Conservation (phyloP, 1,139 yeast species). For the Saccharomyces pastorianus region DNA sequence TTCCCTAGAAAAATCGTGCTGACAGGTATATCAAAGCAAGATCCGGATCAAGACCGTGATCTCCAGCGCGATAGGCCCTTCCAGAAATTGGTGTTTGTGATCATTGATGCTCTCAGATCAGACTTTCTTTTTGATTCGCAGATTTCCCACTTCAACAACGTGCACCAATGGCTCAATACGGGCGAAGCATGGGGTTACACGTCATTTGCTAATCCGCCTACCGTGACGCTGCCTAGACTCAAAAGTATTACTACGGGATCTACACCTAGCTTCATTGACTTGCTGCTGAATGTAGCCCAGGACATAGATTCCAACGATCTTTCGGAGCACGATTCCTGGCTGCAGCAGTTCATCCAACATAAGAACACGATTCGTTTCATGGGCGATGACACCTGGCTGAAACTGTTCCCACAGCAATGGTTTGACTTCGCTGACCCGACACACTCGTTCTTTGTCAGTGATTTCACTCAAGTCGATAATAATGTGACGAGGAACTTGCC, state of each 20-base stretch:
- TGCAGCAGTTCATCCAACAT: constrained; percentile 48
- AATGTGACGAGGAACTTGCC: constrained; percentile 83
- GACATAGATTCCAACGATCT: constrained; percentile 75
- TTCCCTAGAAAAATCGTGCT: constrained; percentile 5
- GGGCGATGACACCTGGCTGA: constrained; percentile 98
- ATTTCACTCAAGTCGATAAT: constrained; percentile 84
- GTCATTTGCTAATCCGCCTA: constrained; percentile 82
- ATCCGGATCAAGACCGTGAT: not conserved
- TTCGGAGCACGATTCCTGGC: constrained; percentile 78
- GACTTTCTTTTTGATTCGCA: constrained; percentile 69
- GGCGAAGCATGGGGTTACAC: constrained; percentile 83
- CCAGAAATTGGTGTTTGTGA: constrained; percentile 65
- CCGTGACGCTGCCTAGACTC: constrained; percentile 70
- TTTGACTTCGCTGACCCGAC: constrained; percentile 77
- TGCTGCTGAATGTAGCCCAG: constrained; percentile 88
- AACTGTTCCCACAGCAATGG: constrained; percentile 56
- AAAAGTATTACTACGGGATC: constrained; percentile 80
- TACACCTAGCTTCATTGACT: constrained; percentile 73
- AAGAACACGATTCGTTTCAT: constrained; percentile 60
- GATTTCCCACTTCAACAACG: constrained; percentile 50
- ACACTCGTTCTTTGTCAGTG: constrained; percentile 86
- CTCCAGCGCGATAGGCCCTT: constrained; percentile 39
- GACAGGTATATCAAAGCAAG: constrained; percentile 1
- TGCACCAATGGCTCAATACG: constrained; percentile 55
- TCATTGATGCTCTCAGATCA: constrained; percentile 86